phyloP scores from a whole-genome alignment of 2,329 filamentous ascomycete species.

The Lasiodiplodia sp. region DNA sequence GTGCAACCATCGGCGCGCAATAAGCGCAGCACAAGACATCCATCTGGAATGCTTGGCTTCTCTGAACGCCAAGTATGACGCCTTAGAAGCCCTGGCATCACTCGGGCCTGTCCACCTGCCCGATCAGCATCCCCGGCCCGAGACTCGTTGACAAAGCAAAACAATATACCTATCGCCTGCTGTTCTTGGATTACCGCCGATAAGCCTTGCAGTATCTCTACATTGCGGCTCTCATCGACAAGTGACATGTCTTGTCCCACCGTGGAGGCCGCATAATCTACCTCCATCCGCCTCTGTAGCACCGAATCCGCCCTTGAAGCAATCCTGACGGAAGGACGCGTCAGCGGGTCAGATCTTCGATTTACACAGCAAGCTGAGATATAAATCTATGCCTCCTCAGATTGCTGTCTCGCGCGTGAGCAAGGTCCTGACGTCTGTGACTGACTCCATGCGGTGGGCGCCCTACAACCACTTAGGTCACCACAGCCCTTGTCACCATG shows the following conservation, averaged over 20 bases:
- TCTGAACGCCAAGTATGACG: constrained; percentile 9
- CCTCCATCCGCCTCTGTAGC: neutral
- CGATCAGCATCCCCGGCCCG: neutral
- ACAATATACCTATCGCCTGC: neutral
- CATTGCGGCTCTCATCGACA: neutral
- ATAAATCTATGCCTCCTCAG: constrained; percentile 12
- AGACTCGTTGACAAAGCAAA: neutral
- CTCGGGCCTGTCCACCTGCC: constrained; percentile 10
- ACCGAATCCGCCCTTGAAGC: neutral
- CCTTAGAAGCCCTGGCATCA: neutral
- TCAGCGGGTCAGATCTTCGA: neutral
- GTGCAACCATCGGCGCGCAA: neutral
- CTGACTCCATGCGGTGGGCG: neutral
- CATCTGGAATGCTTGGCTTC: neutral
- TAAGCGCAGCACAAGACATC: neutral
- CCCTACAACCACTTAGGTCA: constrained; percentile 5
- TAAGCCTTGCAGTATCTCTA: neutral
- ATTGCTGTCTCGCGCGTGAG: constrained; percentile 12
- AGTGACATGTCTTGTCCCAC: neutral
- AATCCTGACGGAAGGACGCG: neutral
- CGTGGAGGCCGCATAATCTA: neutral
- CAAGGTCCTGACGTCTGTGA: neutral
- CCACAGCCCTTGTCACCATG: neutral
- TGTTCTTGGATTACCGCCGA: constrained; percentile 1
- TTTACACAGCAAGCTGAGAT: neutral